Evolutionary conservation across 768 basidiomycete species (phyloP), one percentile per base, ranked within the genome.

Genomic region (Auricularia sp.): DNA sequence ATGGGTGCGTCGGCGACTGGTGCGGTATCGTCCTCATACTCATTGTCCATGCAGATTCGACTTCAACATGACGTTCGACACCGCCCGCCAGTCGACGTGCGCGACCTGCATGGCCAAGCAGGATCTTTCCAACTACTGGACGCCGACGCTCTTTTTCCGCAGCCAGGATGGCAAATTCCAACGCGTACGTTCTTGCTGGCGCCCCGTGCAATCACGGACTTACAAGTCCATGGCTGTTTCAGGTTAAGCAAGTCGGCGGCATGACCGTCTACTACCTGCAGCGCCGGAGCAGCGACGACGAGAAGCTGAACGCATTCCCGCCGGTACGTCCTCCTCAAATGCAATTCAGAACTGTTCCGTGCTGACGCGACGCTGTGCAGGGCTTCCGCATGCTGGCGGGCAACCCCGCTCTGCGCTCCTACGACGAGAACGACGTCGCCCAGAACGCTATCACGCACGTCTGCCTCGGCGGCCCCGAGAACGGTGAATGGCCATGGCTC

Each of bases 361-460:
- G 39, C 47, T 51, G 47, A 51, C 33, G 14, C 56, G 11, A 59
- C 10, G 24, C 14, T 24, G 5, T 42, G 18, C 13, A 59, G 56
- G 56, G 62, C 14, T 64, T 69, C 16, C 66, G 68, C 3, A 69
- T 69, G 68, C 64, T 69, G 18, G 65, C 64, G 1, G 68, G 68
- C 10, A 64, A 67, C 33, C 66, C 68, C 1, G 65, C 65, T 18
- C 61, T 65, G 13, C 64, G 66, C 47, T 42, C 58, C 8, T 56
- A 45, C 58, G 58, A 45, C 45, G 13, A 35, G 58, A 64, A 29
- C 58, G 8, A 61, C 59, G 21, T 63, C 54, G 3, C 62, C 36
- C 65, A 67, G 62, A 56, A 21, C 35, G 21, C 35, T 7, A 24
- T 65, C 21, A 58, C 29, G 11, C 36, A 67, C 54, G 63, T 1